Conservation (phyloP, 129 eudicot genomes). For the Sambucus nigra region DNA sequence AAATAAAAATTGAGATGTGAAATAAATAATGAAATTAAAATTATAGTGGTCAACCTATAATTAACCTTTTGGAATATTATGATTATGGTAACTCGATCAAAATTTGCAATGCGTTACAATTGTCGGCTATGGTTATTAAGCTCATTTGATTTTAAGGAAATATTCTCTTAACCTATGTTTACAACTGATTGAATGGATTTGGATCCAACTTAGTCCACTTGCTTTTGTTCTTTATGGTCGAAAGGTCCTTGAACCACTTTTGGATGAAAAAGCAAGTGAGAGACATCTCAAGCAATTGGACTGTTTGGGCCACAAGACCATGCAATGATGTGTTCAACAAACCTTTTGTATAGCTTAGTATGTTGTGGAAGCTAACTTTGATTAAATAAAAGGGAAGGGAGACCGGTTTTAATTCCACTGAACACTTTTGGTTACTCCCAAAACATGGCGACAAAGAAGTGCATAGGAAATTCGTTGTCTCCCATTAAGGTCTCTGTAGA, state of each 20-base stretch:
- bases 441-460: not conserved
- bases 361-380: not conserved
- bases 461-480: not conserved
- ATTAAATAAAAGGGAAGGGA: too few species aligned
- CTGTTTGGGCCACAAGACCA: conserved; percentile 12
- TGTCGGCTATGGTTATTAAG: not conserved
- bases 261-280: conserved; percentile 2
- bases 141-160: not conserved
- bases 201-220: conserved; percentile 22
- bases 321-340: conserved; percentile 44
- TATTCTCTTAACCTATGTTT: not conserved
- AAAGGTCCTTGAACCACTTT: conserved; percentile 2
- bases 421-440: not conserved
- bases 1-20: too few species aligned
- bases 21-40: too few species aligned
- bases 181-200: conserved; percentile 11
- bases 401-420: not conserved
- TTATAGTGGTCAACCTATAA: too few species aligned
- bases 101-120: not conserved
- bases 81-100: too few species aligned
- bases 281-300: not conserved
- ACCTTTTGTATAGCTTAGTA: conserved; percentile 1
- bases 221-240: conserved; percentile 20
- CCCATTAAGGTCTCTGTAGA: not conserved
- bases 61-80: too few species aligned